Evolutionary conservation across 2,329 filamentous ascomycete genomes (phyloP), one percentile per base, ranked within the genome.

Genomic region (Colletotrichum tofieldiae): DNA sequence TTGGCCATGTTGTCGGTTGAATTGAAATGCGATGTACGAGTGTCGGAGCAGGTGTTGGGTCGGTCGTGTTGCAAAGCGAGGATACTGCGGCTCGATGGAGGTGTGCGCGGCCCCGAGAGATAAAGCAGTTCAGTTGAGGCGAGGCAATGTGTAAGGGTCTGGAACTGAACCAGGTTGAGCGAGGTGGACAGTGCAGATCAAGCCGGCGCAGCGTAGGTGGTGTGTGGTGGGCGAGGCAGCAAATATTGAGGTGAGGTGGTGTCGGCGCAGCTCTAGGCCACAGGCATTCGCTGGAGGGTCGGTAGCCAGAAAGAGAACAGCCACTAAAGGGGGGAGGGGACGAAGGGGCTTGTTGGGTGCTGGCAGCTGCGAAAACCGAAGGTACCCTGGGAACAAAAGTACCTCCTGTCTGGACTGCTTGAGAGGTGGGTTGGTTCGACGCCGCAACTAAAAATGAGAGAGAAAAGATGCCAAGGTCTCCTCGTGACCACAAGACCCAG

Each of bases 1-100:
- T 98, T 99, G 82, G 96, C 96, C 96, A 98, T 99, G 85, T 79
- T 89, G 87, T 84, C 81, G 80, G 77, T 74, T 60, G 73, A 73
- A 72, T 76, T 74, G 73, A 73, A 74, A 75, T 76, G 69, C 54
- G 62, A 65, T 73, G 51, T 61, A 45, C 32, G 32, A 73, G 74
- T 76, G 68, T 75, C 75, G 73, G 72, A 74, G 75, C 67, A 69
- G 74, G 60, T 72, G 39, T 63, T 74, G 78, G 78, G 76, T 76
- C 69, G 74, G 71, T 74, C 67, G 60, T 73, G 72, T 75, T 75
- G 77, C 74, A 72, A 62, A 69, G 51, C 64, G 29, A 56, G 66
- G 49, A 55, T 61, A 52, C 63, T 65, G 59, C 61, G 71, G 58
- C 68, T 71, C 18, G 63, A 67, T 72, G 41, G 61, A 73, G 52